These are phyloP conservation scores for Porcisia hertigi DNA, from an alignment of 208 protist genomes.

Conservation along the genomic window DNA sequence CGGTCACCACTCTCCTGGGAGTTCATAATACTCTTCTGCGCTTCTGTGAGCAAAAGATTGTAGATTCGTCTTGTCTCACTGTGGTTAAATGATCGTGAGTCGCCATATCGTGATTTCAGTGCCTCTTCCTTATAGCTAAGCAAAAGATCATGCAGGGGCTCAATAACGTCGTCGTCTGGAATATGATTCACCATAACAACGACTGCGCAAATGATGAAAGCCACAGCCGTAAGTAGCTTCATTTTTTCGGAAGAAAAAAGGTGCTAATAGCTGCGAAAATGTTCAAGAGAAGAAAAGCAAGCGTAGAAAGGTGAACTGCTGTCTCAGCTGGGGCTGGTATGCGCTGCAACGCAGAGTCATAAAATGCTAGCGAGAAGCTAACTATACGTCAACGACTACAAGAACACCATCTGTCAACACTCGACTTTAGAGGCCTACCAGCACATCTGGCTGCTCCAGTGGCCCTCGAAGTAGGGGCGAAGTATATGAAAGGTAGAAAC, in stretches of 20 bases:
- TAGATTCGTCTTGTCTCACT: constrained; percentile 46
- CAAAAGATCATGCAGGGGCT: constrained; percentile 16
- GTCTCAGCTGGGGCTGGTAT: background rate
- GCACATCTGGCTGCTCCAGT: background rate
- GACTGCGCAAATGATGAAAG: constrained; percentile 2
- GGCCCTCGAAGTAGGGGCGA: background rate
- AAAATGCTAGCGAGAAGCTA: background rate
- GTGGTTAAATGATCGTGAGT: constrained; percentile 43
- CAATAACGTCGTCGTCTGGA: constrained; percentile 24
- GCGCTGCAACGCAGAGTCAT: background rate
- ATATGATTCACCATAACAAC: constrained; percentile 11
- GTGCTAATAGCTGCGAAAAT: background rate
- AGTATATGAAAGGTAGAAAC: background rate
- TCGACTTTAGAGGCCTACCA: background rate
- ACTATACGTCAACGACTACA: background rate
- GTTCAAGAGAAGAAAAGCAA: background rate
- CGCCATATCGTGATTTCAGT: constrained; percentile 38
- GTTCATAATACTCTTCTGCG: constrained; percentile 20
- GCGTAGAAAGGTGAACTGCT: background rate
- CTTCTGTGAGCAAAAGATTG: constrained; percentile 38
- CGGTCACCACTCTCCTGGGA: constrained; percentile 12
- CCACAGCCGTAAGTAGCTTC: constrained; percentile 3
- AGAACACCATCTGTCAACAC: background rate
- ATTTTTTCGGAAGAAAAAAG: background rate
- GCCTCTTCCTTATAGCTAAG: constrained; percentile 13